Percentiles rank a stretch among this genome's conserved stretches.
These are phyloP conservation scores for Hemisphaericaspora lyxosophila DNA, from an alignment of 1,139 yeast species.

Conservation along the genomic window DNA sequence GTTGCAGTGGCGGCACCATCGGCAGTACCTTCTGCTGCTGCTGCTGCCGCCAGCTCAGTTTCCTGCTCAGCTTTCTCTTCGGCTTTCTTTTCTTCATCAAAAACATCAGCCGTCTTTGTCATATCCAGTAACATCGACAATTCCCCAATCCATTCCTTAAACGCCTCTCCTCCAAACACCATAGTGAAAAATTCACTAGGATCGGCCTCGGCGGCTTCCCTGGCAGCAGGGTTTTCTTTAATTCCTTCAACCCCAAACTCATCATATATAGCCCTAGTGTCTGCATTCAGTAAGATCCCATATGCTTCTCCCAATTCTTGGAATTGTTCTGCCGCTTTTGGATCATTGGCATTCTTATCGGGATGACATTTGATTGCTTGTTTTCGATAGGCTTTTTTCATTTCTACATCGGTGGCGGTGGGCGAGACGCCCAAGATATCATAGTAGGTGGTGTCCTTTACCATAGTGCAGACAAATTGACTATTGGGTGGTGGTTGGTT, in stretches of 20 bases:
- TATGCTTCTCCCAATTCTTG: conserved; percentile 73
- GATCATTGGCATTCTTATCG: conserved; percentile 76
- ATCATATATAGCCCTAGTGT: conserved; percentile 40
- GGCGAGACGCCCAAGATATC: conserved; percentile 81
- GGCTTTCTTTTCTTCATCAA: conserved; percentile 56
- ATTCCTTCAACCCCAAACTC: conserved; percentile 46
- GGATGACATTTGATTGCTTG: conserved; percentile 93
- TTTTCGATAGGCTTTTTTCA: conserved; percentile 93
- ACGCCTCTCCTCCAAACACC: conserved; percentile 82
- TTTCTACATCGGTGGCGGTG: conserved; percentile 74
- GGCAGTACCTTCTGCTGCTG: conserved; percentile 3
- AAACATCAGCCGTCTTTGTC: conserved; percentile 67
- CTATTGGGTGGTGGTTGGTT: too few species aligned
- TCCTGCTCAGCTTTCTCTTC: conserved; percentile 26
- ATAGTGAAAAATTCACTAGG: conserved; percentile 62
- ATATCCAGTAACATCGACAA: conserved; percentile 81
- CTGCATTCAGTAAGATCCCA: conserved; percentile 39
- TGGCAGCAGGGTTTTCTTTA: conserved; percentile 26
- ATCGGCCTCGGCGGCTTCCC: conserved; percentile 30
- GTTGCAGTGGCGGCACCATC: conserved; percentile 1
- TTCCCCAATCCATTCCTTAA: conserved; percentile 78
- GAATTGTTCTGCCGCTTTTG: conserved; percentile 92
- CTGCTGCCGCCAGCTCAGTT: conserved; percentile 2
- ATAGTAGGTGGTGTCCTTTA: conserved; percentile 86
- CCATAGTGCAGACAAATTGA: too few species aligned